Conservation (phyloP, 108 stramenopile species). For the Nitzschia putrida region DNA sequence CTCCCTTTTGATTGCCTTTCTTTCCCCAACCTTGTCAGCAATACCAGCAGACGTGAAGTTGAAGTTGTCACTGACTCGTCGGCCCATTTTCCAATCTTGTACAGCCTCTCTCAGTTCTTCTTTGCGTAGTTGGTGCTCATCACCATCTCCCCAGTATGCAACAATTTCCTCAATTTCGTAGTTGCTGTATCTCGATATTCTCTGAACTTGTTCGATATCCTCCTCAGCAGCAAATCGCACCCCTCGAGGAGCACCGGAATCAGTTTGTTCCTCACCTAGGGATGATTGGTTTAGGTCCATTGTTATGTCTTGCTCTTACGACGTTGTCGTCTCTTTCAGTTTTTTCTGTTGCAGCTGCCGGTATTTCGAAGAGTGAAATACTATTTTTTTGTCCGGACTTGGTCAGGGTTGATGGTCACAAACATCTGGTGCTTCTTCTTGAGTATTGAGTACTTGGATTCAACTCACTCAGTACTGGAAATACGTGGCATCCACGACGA, state of each 20-base stretch:
- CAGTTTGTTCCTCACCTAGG: constrained; percentile 5
- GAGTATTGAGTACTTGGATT: too few species aligned
- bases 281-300: constrained; percentile 14
- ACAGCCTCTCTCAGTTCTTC: constrained; percentile 28
- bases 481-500: too few species aligned
- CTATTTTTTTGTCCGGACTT: not conserved
- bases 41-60: constrained; percentile 35
- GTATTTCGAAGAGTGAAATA: not conserved
- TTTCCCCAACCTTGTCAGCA: constrained; percentile 36
- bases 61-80: constrained; percentile 32
- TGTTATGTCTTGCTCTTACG: not conserved
- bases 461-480: too few species aligned
- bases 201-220: constrained; percentile 24
- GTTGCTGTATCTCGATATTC: constrained; percentile 34
- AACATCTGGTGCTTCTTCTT: too few species aligned
- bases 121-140: constrained; percentile 32
- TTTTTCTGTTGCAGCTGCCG: not conserved
- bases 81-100: constrained; percentile 18
- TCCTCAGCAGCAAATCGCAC: constrained; percentile 21
- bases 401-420: not conserved
- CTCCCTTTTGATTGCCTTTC: constrained; percentile 18
- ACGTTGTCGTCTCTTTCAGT: not conserved
- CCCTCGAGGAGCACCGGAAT: constrained; percentile 2
- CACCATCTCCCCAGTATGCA: constrained; percentile 35
- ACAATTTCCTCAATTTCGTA: constrained; percentile 34